Evolutionary conservation across 2,329 filamentous ascomycete genomes (phyloP), one percentile per base, ranked within the genome.

Genomic region (Xylogone sp.): DNA sequence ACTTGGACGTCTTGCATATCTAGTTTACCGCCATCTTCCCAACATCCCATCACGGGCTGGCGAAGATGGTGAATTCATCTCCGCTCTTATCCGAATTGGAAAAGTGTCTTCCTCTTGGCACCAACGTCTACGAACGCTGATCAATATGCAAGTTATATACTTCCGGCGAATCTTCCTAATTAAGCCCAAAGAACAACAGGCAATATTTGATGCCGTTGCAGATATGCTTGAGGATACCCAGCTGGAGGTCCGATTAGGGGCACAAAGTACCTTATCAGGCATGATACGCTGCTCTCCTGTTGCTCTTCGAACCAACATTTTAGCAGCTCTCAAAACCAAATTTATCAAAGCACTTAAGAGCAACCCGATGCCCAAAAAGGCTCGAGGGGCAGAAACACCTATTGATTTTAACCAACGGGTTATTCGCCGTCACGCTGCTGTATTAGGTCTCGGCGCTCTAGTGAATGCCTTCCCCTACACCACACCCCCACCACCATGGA

Each of bases 71-170:
- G 81, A 83, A 0, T 96, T 99, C 66, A 91, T 97, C 61, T 82
- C 85, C 19, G 87, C 88, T 0, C 81, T 99, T 43, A 91, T 97
- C 60, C 84, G 86, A 49, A 94, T 99, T 46, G 94, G 94, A 45
- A 88, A 86, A 62, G 87, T 82, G 7, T 89, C 92, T 1, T 74
- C 83, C 2, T 94, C 89, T 51, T 99, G 94, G 94, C 94, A 99
- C 69, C 94, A 99, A 72, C 88, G 94, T 45, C 79, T 99, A 39
- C 84, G 95, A 21, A 90, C 96, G 43, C 82, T 99, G 60, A 92
- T 99, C 72, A 97, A 97, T 71, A 97, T 99, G 77, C 95, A 99
- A 65, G 93, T 97, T 58, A 87, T 99, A 61, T 99, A 97, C 75
- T 99, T 97, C 82, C 87, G 94, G 47, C 88, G 93, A 21, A 81